Evolutionary conservation across 257 asterid species (phyloP).

Genomic region (Haberlea rhodopensis): DNA sequence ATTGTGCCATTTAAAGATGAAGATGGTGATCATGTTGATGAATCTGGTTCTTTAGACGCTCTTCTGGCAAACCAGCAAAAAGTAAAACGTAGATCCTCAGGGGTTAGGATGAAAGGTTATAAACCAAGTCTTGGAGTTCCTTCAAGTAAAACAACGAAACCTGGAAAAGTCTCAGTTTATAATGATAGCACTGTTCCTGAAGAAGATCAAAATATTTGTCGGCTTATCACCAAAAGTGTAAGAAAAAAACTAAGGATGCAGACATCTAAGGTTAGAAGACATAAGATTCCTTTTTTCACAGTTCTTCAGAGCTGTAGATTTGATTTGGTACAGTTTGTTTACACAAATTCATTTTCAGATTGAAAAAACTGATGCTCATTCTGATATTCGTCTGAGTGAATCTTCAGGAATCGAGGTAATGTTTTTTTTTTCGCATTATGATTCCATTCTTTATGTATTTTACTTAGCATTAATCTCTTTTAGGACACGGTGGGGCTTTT

Average conservation of each 20-base stretch:
- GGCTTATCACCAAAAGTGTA: too few species aligned
- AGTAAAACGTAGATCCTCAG: slow-evolving; percentile 48
- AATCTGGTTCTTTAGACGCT: slow-evolving; percentile 52
- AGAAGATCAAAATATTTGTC: slow-evolving; percentile 42
- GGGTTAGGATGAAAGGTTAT: slow-evolving; percentile 51
- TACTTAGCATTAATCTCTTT: neutral
- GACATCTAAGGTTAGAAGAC: too few species aligned
- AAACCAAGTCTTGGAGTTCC: slow-evolving; percentile 50
- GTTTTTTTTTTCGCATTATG: neutral
- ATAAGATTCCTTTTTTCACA: too few species aligned
- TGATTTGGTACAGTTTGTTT: neutral
- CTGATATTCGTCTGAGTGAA: neutral
- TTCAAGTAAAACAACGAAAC: slow-evolving; percentile 46
- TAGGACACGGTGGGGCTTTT: too few species aligned
- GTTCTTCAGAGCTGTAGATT: too few species aligned
- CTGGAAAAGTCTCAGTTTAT: slow-evolving; percentile 44
- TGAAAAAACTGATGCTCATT: neutral
- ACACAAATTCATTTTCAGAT: neutral
- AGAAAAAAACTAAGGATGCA: slow-evolving; percentile 56
- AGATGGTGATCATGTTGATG: slow-evolving; percentile 51
- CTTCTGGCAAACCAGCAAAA: slow-evolving; percentile 37
- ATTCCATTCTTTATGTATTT: neutral
- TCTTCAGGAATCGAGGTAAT: neutral
- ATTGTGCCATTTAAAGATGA: slow-evolving; percentile 40
- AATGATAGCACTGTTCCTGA: slow-evolving; percentile 47